Evolutionary conservation across 2,329 filamentous ascomycete genomes (phyloP).

Genomic region (Whalleya microplaca): DNA sequence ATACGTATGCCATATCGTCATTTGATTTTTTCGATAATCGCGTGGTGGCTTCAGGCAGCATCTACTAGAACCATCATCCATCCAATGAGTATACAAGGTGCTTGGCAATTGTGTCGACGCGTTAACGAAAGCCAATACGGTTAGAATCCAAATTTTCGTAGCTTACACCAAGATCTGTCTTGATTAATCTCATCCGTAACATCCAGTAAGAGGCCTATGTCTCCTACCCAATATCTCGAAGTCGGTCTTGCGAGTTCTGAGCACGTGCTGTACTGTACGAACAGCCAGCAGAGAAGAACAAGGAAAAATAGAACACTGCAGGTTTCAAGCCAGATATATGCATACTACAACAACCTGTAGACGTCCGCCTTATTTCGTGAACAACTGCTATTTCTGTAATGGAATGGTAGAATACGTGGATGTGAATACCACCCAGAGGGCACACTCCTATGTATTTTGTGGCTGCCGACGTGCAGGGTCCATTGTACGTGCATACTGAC

Average conservation of each 20-base stretch:
- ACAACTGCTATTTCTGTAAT: neutral
- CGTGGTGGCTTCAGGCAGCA: conserved; percentile 6
- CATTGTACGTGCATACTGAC: neutral
- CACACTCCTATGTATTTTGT: neutral
- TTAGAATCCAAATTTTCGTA: too few species aligned
- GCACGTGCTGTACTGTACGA: neutral
- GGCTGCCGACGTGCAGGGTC: neutral
- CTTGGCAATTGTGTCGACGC: neutral
- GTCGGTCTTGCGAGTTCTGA: neutral
- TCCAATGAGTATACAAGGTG: neutral
- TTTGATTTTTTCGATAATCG: conserved; percentile 12
- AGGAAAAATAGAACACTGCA: neutral
- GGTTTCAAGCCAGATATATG: neutral
- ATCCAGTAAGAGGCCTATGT: neutral
- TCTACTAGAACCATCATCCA: neutral
- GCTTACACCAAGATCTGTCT: too few species aligned
- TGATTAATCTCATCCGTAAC: too few species aligned
- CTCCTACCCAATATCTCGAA: neutral
- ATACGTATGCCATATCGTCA: conserved; percentile 6
- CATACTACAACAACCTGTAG: neutral
- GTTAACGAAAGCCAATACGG: neutral
- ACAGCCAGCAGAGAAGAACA: neutral
- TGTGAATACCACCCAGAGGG: neutral
- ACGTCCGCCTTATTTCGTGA: neutral
- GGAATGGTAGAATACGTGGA: neutral